Base-by-base conservation (phyloP, 2,329 filamentous ascomycete genomes). In the Biscogniauxia mediterranea region DNA sequence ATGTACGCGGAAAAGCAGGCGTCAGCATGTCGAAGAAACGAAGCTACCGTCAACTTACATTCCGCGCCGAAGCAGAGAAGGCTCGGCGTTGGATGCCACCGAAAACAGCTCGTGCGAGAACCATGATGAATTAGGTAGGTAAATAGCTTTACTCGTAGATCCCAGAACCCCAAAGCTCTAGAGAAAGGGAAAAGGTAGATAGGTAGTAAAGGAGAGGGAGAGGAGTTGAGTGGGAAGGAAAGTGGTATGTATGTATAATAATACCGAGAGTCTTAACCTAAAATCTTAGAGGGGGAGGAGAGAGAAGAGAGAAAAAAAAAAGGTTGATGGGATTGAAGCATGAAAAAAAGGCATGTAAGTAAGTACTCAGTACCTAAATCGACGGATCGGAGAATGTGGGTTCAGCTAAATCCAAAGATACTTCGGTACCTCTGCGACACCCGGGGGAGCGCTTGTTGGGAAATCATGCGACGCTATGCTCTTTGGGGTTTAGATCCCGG, bases 51-150 rank as follows among this genome's bases (percentile, higher is more conserved):
- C 46, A 60, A 79, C 85, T 78, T 80, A 93, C 90, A 81, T 92
- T 85, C 79, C 87, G 84, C 73, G 90, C 88, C 75, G 90, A 89
- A 76, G 86, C 89, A 75, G 91, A 92, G 82, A 93, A 93, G 77
- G 90, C 89, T 75, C 91, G 87, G 80, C 87, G 85, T 83, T 92
- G 90, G 78, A 89, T 63, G 62, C 69, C 72, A 60, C 70, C 70
- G 59, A 75, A 73, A 58, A 73, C 62, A 65, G 69, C 68, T 68
- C 73, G 68, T 66, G 70, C 71, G 55, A 67, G 66, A 66, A 71
- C 63, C 72, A 74, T 74, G 42, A 26, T 62, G 64, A 49, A 38
- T 32, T 32, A 19, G 13, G 23, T n/a, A 23, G 46, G 8, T 19
- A 23, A 21, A 32, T 32, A 32, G 11, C 28, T 28, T 42, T 15